These are phyloP conservation scores for Nakazawaea anatomiae DNA, from an alignment of 805 yeast species.

Conservation along the genomic window DNA sequence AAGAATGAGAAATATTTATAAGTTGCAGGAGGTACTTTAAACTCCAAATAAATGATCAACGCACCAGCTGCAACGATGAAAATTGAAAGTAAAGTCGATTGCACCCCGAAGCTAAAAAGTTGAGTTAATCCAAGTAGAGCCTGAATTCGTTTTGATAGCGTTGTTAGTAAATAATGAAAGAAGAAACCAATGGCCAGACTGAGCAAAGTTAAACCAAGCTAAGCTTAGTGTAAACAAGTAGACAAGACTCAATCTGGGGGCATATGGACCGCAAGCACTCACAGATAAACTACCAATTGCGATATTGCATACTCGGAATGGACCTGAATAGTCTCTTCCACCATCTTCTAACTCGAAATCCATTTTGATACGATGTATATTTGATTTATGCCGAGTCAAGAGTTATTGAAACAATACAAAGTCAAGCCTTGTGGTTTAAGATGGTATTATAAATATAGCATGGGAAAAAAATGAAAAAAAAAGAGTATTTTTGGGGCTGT, in stretches of 20 bases:
- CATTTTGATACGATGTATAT: slow-evolving; percentile 20
- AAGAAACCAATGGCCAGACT: background rate
- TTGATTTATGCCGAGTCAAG: no score
- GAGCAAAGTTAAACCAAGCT: no score
- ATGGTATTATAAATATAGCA: no score
- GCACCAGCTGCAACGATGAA: slow-evolving; percentile 51
- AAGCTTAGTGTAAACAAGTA: background rate
- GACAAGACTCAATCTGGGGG: background rate
- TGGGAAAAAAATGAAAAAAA: no score
- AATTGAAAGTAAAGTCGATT: slow-evolving; percentile 50
- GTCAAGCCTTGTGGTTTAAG: background rate
- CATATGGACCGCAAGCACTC: slow-evolving; percentile 18
- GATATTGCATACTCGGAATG: slow-evolving; percentile 47
- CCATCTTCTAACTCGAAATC: slow-evolving; percentile 33
- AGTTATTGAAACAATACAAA: no score
- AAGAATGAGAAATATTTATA: slow-evolving; percentile 61
- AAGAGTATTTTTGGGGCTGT: background rate
- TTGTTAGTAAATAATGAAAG: background rate
- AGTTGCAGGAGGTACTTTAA: slow-evolving; percentile 51
- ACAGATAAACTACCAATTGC: slow-evolving; percentile 50
- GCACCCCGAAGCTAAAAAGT: slow-evolving; percentile 29
- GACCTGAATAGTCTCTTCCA: slow-evolving; percentile 37
- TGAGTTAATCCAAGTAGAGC: slow-evolving; percentile 44
- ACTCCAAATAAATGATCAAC: slow-evolving; percentile 41
- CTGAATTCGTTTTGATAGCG: slow-evolving; percentile 17